Percentiles rank a stretch among this genome's conserved stretches.
Conservation (phyloP, 108 stramenopile species). For the Pseudonitzschia pungens region DNA sequence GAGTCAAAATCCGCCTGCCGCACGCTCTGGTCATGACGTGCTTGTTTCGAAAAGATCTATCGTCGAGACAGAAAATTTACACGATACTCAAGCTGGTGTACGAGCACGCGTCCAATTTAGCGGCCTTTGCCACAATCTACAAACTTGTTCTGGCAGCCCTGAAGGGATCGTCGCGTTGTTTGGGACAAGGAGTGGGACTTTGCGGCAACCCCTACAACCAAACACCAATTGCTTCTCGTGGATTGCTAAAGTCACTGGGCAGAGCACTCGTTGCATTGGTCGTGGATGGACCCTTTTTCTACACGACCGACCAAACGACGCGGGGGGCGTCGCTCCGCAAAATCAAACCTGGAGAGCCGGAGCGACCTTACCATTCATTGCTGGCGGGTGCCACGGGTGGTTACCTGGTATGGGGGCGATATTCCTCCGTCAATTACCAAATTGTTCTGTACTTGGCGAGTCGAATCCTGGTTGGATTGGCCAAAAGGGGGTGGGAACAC, state of each 20-base stretch:
- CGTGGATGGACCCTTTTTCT: conserved; percentile 57
- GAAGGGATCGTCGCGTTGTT: conserved; percentile 45
- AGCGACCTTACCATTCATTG: conserved; percentile 73
- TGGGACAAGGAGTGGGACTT: conserved; percentile 4
- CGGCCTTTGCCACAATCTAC: conserved; percentile 80
- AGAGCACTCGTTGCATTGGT: conserved; percentile 21
- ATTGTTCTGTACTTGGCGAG: conserved; percentile 78
- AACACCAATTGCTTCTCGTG: background rate
- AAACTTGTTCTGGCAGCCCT: conserved; percentile 63
- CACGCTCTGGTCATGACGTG: conserved; percentile 84
- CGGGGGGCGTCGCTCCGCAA: background rate
- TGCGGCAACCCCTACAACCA: conserved; percentile 12
- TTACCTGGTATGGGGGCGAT: conserved; percentile 81
- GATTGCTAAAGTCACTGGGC: conserved; percentile 16
- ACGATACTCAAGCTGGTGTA: conserved; percentile 50
- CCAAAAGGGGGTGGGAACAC: conserved; percentile 48
- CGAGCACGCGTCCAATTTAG: conserved; percentile 73
- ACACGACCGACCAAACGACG: background rate
- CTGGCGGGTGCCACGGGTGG: conserved; percentile 78
- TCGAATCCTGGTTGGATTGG: conserved; percentile 68
- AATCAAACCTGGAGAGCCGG: conserved; percentile 56
- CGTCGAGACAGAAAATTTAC: conserved; percentile 51
- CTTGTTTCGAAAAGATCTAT: conserved; percentile 61
- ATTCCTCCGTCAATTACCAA: conserved; percentile 78
- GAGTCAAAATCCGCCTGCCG: conserved; percentile 81